Evolutionary conservation across 2,329 filamentous ascomycete genomes (phyloP).

Genomic region (Nemania sp.): DNA sequence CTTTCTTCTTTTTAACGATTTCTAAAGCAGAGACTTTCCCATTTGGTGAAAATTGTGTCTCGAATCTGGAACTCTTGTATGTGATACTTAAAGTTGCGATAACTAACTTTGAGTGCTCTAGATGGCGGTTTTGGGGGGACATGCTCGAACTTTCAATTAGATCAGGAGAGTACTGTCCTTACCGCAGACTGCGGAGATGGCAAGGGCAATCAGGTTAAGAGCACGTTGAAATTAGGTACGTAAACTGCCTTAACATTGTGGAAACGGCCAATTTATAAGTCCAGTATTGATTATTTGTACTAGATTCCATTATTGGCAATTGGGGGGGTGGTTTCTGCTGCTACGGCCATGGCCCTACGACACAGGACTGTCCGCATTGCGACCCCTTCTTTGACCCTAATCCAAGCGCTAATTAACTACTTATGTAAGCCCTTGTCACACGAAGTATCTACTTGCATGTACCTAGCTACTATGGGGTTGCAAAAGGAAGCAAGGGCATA

Average conservation of each 20-base stretch:
- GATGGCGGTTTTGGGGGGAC: not conserved
- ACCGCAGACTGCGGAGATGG: not conserved
- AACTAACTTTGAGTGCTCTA: not conserved
- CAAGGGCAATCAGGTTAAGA: not conserved
- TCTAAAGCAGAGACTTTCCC: conserved; percentile 1
- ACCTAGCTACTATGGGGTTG: conserved; percentile 1
- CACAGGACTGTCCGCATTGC: not conserved
- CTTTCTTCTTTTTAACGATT: not conserved
- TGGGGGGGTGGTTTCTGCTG: not conserved
- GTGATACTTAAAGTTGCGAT: not conserved
- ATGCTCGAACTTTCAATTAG: not conserved
- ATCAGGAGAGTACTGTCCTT: not conserved
- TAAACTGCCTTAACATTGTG: conserved; percentile 1
- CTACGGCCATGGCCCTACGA: not conserved
- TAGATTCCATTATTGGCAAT: conserved; percentile 4
- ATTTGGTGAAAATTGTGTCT: not conserved
- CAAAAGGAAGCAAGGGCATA: conserved; percentile 1
- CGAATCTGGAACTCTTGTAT: not conserved
- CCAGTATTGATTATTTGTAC: conserved; percentile 4
- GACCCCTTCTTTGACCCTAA: not conserved
- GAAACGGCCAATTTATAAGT: conserved; percentile 6
- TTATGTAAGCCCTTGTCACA: not conserved
- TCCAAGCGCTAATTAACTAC: not conserved
- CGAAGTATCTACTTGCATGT: conserved; percentile 2
- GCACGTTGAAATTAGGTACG: not conserved